Conservation (phyloP, 2,329 filamentous ascomycete genomes). For the Blastomyces parvus region DNA sequence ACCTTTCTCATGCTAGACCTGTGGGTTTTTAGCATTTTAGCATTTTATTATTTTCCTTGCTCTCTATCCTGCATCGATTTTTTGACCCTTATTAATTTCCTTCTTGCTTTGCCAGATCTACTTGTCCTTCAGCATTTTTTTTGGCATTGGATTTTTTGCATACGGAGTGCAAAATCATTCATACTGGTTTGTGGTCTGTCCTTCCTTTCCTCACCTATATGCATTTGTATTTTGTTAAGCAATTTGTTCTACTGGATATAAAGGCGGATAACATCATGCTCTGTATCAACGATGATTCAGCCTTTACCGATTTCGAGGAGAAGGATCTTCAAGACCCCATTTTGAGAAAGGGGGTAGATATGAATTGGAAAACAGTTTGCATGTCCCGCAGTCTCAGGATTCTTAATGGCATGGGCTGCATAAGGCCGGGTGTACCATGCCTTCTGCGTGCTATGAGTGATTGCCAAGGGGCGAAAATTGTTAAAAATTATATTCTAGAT, state of each 20-base stretch:
- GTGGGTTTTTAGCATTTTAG: slow-evolving; percentile 8
- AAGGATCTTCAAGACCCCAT: slow-evolving; percentile 32
- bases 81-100: neutral
- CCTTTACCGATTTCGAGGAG: slow-evolving; percentile 35
- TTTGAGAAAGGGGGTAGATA: slow-evolving; percentile 34
- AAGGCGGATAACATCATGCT: slow-evolving; percentile 43
- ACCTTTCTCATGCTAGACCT: slow-evolving; percentile 13
- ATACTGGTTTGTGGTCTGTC: slow-evolving; percentile 33
- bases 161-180: slow-evolving; percentile 38
- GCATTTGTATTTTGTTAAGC: slow-evolving; percentile 13
- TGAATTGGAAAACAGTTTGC: slow-evolving; percentile 36
- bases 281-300: slow-evolving; percentile 32
- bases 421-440: too few relatives aligned
- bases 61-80: neutral
- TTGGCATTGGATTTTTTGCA: slow-evolving; percentile 40
- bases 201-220: slow-evolving; percentile 3
- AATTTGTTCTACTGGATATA: slow-evolving; percentile 27
- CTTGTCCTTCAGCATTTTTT: slow-evolving; percentile 25
- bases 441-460: too few relatives aligned
- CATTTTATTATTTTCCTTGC: neutral
- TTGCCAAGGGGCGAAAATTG: too few relatives aligned
- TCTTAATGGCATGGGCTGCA: slow-evolving; percentile 25
- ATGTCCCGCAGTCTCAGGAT: slow-evolving; percentile 32
- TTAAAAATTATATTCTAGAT: too few relatives aligned
- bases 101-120: neutral